Conservation (phyloP, 768 basidiomycete species). For the Omphalotus guepiniiformis region DNA sequence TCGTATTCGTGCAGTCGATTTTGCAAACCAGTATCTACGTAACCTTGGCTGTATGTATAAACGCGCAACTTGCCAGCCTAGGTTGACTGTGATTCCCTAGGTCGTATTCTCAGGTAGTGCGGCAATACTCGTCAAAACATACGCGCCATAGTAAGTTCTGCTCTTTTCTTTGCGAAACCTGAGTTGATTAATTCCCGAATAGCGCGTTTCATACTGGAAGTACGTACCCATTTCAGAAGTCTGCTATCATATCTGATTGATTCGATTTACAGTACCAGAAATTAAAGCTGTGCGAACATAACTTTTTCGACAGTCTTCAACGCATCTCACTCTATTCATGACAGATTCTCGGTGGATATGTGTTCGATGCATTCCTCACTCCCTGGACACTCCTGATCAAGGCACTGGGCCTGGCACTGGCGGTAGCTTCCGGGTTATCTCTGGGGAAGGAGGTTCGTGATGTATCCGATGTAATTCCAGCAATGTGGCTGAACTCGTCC, state of each 20-base stretch:
- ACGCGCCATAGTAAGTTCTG: slow-evolving; percentile 63
- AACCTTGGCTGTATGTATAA: slow-evolving; percentile 49
- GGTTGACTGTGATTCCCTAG: slow-evolving; percentile 39
- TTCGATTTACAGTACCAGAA: slow-evolving; percentile 55
- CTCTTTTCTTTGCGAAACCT: background rate
- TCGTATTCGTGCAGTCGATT: slow-evolving; percentile 56
- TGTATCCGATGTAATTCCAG: slow-evolving; percentile 6
- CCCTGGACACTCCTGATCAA: slow-evolving; percentile 87
- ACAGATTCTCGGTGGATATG: slow-evolving; percentile 79
- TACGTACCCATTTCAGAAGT: slow-evolving; percentile 29
- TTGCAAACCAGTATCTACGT: slow-evolving; percentile 66
- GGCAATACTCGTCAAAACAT: slow-evolving; percentile 56
- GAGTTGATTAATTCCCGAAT: background rate
- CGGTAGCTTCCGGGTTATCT: slow-evolving; percentile 82
- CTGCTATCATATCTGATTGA: background rate
- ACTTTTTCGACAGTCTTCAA: background rate
- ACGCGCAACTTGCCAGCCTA: background rate
- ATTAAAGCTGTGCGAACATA: slow-evolving; percentile 63
- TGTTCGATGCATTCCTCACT: slow-evolving; percentile 82
- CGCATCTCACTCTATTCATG: background rate
- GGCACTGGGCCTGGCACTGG: slow-evolving; percentile 73
- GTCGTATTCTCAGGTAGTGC: slow-evolving; percentile 60
- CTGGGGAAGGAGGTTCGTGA: slow-evolving; percentile 73
- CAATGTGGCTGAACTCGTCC: slow-evolving; percentile 8
- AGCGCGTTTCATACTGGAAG: slow-evolving; percentile 81